These are phyloP conservation scores for Cercospora berteroae DNA, from an alignment of 2,329 filamentous ascomycete species.

Conservation along the genomic window DNA sequence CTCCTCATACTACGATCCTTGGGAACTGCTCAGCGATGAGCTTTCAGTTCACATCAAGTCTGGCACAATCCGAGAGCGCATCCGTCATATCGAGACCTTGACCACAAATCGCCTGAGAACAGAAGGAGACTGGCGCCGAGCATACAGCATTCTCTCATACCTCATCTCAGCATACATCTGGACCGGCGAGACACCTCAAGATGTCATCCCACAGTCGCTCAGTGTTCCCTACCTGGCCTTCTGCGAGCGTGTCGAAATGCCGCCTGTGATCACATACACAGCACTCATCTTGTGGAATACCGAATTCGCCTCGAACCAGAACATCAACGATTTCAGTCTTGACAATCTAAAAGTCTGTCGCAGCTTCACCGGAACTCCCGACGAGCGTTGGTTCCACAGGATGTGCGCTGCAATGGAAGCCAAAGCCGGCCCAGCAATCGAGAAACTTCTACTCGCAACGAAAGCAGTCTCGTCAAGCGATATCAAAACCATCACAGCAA, in stretches of 20 bases:
- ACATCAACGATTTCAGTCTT: background rate
- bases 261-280: background rate
- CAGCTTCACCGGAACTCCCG: background rate
- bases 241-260: background rate
- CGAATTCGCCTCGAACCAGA: background rate
- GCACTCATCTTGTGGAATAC: background rate
- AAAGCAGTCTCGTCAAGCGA: background rate
- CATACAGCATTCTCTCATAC: background rate
- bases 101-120: background rate
- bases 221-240: background rate
- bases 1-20: background rate
- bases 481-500: background rate
- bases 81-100: background rate
- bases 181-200: background rate
- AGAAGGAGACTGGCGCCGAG: background rate
- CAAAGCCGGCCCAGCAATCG: background rate
- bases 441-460: background rate
- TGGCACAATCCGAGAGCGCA: background rate
- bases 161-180: background rate
- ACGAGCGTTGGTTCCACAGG: background rate
- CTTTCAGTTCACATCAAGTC: background rate
- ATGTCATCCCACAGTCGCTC: background rate
- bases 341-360: background rate
- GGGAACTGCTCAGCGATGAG: background rate
- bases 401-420: background rate